phyloP scores from a whole-genome alignment of 2,329 filamentous ascomycete species.

The Colletotrichum magnum region DNA sequence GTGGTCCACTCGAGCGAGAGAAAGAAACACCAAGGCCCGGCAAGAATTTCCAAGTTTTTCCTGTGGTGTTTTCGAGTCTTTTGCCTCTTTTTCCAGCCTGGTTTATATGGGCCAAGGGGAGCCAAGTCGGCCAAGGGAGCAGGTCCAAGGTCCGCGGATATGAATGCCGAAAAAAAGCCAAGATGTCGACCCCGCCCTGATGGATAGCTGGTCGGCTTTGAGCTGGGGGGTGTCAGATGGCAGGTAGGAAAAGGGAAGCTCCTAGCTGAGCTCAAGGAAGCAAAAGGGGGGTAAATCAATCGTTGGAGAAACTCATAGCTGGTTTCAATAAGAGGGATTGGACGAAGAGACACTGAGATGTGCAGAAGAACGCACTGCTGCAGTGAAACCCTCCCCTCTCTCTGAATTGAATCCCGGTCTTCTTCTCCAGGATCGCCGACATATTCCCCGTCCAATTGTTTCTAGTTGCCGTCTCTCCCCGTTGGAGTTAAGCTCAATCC shows the following conservation, averaged over 20 bases:
- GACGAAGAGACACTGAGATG: slow-evolving; percentile 7
- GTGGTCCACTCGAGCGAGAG: not conserved
- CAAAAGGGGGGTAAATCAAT: not conserved
- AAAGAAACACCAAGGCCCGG: slow-evolving; percentile 1
- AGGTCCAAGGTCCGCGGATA: slow-evolving; percentile 15
- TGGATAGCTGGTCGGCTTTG: not conserved
- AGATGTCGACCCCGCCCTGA: slow-evolving; percentile 15
- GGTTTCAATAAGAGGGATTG: slow-evolving; percentile 3
- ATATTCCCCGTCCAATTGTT: slow-evolving; percentile 37
- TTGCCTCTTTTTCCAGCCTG: slow-evolving; percentile 20
- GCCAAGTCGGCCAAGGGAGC: not conserved
- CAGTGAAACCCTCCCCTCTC: slow-evolving; percentile 15
- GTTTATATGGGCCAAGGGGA: slow-evolving; percentile 36
- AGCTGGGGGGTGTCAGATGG: not conserved
- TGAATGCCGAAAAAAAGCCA: slow-evolving; percentile 32
- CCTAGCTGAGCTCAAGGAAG: not conserved
- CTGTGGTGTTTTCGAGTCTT: no score
- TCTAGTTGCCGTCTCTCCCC: not conserved
- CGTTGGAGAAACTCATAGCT: slow-evolving; percentile 11
- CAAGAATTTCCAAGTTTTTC: slow-evolving; percentile 24
- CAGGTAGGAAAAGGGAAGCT: not conserved
- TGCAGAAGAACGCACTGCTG: slow-evolving; percentile 3
- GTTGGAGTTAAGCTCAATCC: slow-evolving; percentile 37
- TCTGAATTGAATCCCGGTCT: not conserved
- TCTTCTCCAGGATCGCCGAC: slow-evolving; percentile 32